Base-by-base conservation (phyloP, 2,329 filamentous ascomycete genomes). In the Thelonectria blattea region DNA sequence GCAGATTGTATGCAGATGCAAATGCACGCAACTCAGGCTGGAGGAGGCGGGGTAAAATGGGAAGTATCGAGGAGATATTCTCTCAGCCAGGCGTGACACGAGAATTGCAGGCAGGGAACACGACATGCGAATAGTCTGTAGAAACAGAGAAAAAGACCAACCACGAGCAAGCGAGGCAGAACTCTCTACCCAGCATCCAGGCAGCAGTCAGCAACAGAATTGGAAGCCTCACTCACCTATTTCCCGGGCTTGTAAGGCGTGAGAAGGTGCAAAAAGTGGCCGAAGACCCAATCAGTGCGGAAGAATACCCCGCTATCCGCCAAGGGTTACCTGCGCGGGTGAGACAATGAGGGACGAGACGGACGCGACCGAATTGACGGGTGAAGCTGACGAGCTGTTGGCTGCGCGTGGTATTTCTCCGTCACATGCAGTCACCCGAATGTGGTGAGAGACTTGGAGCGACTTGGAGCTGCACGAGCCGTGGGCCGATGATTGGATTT, bases 301-400 rank as follows among this genome's bases (percentile, higher is more conserved):
- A 65, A 50, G 54, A 14, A 37, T 68, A 69, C 67, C 67, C 67
- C 67, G 67, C 67, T 69, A 69, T 68, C 47, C 48, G 42, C 45
- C 34, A 42, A 41, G 47, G 47, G 41, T 42, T 30, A 24, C 22
- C 22, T 24, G 37, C 43, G 41, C 42, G 30, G 46, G 30, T 9
- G 52, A 37, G 34, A 37, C 11, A 37, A 15, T 24, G 42, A 11
- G 18, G 4, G 20, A 22, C 9, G 12, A 8, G 18, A 46, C 43
- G 18, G n/a, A 20, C 6, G 11, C 11, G 18, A 12, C 15, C 18
- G 18, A 11, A 24, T 24, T 24, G 22, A 24, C 6, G 22, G 22
- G 22, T 24, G 22, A 5, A 20, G 42, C n/a, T 22, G 42, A 17
- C 2, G 41, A 15, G n/a, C n/a, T 43, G 42, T 20, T 22, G 42